phyloP scores from a whole-genome alignment of 257 asterid genomes.

The Eucommia ulmoides region DNA sequence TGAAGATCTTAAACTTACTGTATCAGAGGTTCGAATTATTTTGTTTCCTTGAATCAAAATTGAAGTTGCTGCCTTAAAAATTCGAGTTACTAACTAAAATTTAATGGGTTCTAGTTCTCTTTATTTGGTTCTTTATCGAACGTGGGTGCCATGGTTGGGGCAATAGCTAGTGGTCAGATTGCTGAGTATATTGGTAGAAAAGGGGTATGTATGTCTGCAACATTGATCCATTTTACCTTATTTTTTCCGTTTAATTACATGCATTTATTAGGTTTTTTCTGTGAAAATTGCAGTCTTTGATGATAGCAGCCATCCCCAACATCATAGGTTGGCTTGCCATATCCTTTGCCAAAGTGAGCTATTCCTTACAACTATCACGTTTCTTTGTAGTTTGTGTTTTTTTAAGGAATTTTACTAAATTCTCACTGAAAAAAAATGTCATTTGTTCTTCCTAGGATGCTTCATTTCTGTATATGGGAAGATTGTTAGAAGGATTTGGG shows the following conservation, averaged over 20 bases:
- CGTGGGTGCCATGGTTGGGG: slow-evolving; percentile 93
- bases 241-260: too few species aligned
- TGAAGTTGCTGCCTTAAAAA: not conserved
- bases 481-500: slow-evolving; percentile 82
- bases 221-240: too few species aligned
- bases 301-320: slow-evolving; percentile 82
- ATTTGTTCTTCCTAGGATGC: slow-evolving; percentile 36
- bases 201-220: slow-evolving; percentile 83
- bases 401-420: too few species aligned
- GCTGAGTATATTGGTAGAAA: slow-evolving; percentile 77
- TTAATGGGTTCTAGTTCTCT: slow-evolving; percentile 37
- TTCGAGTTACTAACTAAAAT: not conserved
- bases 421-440: too few species aligned
- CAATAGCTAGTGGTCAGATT: slow-evolving; percentile 86
- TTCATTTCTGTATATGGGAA: slow-evolving; percentile 83
- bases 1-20: slow-evolving; percentile 60
- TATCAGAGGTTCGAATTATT: slow-evolving; percentile 56
- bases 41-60: not conserved
- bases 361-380: too few species aligned
- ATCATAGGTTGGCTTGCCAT: slow-evolving; percentile 82
- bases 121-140: slow-evolving; percentile 83
- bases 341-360: slow-evolving; percentile 73
- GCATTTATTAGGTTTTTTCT: too few species aligned
- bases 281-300: slow-evolving; percentile 61
- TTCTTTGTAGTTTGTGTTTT: too few species aligned